Percentiles rank a stretch among this genome's conserved stretches.
These are phyloP conservation scores for Irineochytrium annulatum DNA, from an alignment of 192 early-diverging fungal genomes.

Conservation along the genomic window DNA sequence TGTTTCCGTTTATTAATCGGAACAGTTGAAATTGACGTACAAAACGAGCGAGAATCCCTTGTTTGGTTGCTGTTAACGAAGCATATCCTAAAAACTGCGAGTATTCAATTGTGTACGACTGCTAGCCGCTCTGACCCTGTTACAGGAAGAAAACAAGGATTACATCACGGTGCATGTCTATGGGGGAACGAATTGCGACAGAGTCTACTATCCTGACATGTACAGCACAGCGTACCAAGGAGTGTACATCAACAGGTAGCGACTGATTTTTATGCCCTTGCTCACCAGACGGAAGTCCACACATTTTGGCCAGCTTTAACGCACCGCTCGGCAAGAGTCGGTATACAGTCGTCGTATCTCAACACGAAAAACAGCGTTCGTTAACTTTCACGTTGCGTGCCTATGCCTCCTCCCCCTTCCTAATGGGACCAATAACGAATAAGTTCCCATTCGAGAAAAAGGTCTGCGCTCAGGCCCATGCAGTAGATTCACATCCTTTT, in stretches of 20 bases:
- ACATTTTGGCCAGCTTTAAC: slow-evolving; percentile 44
- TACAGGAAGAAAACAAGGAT: slow-evolving; percentile 74
- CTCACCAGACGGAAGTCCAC: slow-evolving; percentile 5
- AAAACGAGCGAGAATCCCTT: slow-evolving; percentile 40
- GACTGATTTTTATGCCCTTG: slow-evolving; percentile 5
- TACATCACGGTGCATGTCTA: slow-evolving; percentile 87
- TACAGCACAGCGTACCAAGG: slow-evolving; percentile 60
- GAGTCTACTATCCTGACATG: slow-evolving; percentile 62
- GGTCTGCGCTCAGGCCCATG: no score
- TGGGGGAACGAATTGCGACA: slow-evolving; percentile 58
- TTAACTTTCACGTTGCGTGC: slow-evolving; percentile 76
- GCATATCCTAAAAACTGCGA: slow-evolving; percentile 48
- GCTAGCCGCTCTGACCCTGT: background rate
- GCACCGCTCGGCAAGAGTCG: slow-evolving; percentile 50
- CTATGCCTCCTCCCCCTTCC: slow-evolving; percentile 61
- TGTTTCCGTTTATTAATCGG: background rate
- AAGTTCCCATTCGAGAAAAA: slow-evolving; percentile 52
- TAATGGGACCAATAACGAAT: slow-evolving; percentile 58
- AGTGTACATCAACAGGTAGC: slow-evolving; percentile 83
- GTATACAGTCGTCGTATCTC: slow-evolving; percentile 78
- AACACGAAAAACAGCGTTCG: slow-evolving; percentile 64
- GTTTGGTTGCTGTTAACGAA: slow-evolving; percentile 83
- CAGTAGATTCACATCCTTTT: no score
- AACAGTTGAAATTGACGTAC: slow-evolving; percentile 56
- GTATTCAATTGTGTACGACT: background rate